These are phyloP conservation scores for Cytidiella melzeri DNA, from an alignment of 768 basidiomycete species.

Conservation along the genomic window DNA sequence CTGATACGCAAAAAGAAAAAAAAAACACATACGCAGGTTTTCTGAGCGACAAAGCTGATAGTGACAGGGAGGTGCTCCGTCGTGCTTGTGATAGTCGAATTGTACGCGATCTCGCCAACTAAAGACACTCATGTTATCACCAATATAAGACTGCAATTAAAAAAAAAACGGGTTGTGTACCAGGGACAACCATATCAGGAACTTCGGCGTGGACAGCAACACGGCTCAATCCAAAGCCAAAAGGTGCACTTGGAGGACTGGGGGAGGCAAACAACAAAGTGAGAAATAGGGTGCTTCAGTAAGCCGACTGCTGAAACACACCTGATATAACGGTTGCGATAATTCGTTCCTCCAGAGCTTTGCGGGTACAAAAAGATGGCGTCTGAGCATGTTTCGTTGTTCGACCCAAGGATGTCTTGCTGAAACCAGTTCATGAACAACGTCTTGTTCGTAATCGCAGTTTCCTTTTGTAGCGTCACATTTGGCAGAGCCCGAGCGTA, in stretches of 20 bases:
- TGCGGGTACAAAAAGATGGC: slow-evolving; percentile 26
- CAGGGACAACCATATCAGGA: slow-evolving; percentile 27
- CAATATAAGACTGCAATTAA: too few species aligned
- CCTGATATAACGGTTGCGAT: slow-evolving; percentile 21
- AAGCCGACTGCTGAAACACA: slow-evolving; percentile 10
- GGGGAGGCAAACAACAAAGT: neutral
- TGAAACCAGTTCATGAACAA: slow-evolving; percentile 27
- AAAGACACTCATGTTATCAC: neutral
- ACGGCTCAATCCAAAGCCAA: slow-evolving; percentile 20
- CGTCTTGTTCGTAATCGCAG: slow-evolving; percentile 22
- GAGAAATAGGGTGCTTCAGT: neutral
- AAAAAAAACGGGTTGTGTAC: slow-evolving; percentile 12
- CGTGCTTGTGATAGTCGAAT: slow-evolving; percentile 23
- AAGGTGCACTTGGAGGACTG: slow-evolving; percentile 19
- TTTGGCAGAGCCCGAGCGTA: slow-evolving; percentile 17
- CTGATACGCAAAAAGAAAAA: neutral
- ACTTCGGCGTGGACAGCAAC: slow-evolving; percentile 20
- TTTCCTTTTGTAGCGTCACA: slow-evolving; percentile 12
- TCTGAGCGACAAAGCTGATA: slow-evolving; percentile 24
- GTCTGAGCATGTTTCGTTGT: slow-evolving; percentile 21
- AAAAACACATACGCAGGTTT: slow-evolving; percentile 20
- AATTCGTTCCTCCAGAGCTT: slow-evolving; percentile 20
- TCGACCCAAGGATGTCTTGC: slow-evolving; percentile 14
- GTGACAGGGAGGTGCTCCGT: slow-evolving; percentile 26
- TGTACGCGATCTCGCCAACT: slow-evolving; percentile 25